Conservation (phyloP, 345 rosid genomes). For the Rhodomyrtus tomentosa region DNA sequence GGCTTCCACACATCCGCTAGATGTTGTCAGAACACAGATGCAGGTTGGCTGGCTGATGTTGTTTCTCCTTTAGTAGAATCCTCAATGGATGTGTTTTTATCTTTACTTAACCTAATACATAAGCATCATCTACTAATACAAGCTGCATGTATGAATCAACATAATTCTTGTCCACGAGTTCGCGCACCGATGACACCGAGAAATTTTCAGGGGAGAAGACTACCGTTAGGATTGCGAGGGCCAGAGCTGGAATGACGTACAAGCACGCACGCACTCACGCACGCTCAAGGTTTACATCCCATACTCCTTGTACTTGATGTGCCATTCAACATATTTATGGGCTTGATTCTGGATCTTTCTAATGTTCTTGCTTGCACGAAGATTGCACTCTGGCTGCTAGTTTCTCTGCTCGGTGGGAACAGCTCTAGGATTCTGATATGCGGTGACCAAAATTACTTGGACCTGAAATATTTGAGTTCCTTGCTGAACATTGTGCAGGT, state of each 20-base stretch:
- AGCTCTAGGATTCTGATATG: neutral
- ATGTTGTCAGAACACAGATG: conserved; percentile 98
- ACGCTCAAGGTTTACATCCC: neutral
- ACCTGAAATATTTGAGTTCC: neutral
- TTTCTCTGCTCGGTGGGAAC: neutral
- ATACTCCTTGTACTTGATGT: neutral
- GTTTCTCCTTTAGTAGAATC: neutral
- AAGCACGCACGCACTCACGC: neutral
- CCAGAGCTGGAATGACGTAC: neutral
- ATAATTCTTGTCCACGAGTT: neutral
- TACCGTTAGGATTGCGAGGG: neutral
- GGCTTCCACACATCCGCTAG: conserved; percentile 85
- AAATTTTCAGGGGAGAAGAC: neutral
- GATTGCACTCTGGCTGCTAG: neutral
- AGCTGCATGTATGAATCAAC: neutral
- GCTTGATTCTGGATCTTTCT: neutral
- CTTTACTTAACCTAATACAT: neutral
- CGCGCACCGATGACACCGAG: neutral
- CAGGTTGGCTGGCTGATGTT: conserved; percentile 30
- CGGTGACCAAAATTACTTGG: neutral
- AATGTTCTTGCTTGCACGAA: neutral
- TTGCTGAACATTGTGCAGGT: too few relatives aligned
- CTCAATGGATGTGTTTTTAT: neutral
- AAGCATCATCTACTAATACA: neutral
- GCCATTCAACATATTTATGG: neutral